phyloP scores from a whole-genome alignment of 1,139 yeast species.

The Suhomyces wounanorum region DNA sequence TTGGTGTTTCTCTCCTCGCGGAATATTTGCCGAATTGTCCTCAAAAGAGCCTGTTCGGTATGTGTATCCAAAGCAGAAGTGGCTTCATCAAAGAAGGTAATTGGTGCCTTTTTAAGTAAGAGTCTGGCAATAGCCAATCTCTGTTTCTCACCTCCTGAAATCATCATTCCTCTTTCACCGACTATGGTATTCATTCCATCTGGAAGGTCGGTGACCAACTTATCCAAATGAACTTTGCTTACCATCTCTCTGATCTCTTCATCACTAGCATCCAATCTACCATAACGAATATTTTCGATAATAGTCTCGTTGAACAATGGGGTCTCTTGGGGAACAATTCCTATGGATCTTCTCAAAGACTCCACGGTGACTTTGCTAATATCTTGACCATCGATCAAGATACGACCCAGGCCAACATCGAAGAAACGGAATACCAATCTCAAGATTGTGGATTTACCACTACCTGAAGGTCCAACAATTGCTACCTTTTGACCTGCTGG shows the following conservation, averaged over 20 bases:
- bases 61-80: constrained; percentile 96
- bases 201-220: constrained; percentile 69
- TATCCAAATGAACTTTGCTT: constrained; percentile 65
- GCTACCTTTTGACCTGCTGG: constrained; percentile 94
- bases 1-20: constrained; percentile 64
- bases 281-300: constrained; percentile 84
- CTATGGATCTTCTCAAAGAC: constrained; percentile 71
- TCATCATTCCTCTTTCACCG: constrained; percentile 99
- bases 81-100: constrained; percentile 95
- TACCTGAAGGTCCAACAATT: constrained; percentile 92
- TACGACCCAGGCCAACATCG: constrained; percentile 77
- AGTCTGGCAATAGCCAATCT: constrained; percentile 91
- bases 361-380: constrained; percentile 74
- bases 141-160: constrained; percentile 98
- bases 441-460: constrained; percentile 91
- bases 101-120: constrained; percentile 78
- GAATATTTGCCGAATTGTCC: constrained; percentile 68
- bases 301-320: constrained; percentile 93
- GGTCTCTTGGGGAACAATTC: constrained; percentile 97
- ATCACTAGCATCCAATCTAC: constrained; percentile 71
- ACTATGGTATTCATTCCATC: constrained; percentile 84
- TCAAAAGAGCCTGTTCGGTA: constrained; percentile 83
- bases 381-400: constrained; percentile 88
- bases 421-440: constrained; percentile 82
- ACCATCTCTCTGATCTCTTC: constrained; percentile 71